Base-by-base conservation (phyloP, 2,329 filamentous ascomycete genomes). In the Chalaropsis thielavioides region DNA sequence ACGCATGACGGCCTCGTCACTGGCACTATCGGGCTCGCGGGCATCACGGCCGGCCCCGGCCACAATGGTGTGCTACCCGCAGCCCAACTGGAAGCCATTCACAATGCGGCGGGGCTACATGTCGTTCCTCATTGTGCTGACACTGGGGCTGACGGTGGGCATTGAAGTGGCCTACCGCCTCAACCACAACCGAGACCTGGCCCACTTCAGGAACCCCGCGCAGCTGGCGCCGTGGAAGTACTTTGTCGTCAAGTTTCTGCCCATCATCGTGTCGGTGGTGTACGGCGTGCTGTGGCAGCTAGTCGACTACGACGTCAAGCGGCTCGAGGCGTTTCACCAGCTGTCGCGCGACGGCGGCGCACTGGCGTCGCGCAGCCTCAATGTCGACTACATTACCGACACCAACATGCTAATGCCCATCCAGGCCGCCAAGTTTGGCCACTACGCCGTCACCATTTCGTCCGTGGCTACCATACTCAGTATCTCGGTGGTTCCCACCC, bases 331-430 rank as follows among this genome's bases (percentile, higher is more conserved):
- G 0, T 87, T 82, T 69, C 85, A 86, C 68, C 84, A 87, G 71
- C 76, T 88, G 61, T 86, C 83, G 2, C 82, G 79, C 68, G 75
- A 79, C 2, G 78, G 78, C 2, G 85, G 85, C 15, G 83, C 85
- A 0, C 73, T 84, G 22, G 85, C 84, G 0, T 81, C 80, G 46
- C 81, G 84, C 71, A 88, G 84, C 0, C 81, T 90, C 70, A 90
- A 89, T 68, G 85, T 88, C 67, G 85, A 89, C 72, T 90, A 90
- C 67, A 79, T 88, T 56, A 89, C 86, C 4, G 80, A 83, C 69
- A 82, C 86, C 74, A 84, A 80, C 70, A 83, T 88, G 70, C 73
- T 86, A 46, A 79, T 85, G 1, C 87, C 87, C 0, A 73, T 89
- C 3, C 78, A 80, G 58, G 86, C 87, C 0, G 70, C 89, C 2